Evolutionary conservation across 2,329 filamentous ascomycete species (phyloP).

Genomic region (Arachnomyces sp.): DNA sequence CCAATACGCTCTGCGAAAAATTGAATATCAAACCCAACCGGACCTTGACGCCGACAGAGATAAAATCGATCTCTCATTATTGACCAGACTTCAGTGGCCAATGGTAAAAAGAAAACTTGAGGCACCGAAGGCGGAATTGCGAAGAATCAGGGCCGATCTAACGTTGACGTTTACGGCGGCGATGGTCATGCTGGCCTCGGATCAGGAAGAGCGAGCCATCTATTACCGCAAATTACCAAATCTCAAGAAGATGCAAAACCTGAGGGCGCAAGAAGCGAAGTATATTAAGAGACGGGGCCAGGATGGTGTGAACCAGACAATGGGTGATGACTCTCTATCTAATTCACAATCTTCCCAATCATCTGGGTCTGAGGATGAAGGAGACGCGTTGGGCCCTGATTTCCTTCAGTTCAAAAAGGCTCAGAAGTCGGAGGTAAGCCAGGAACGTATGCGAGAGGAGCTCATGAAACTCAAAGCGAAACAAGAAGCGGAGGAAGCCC

Average conservation of each 20-base stretch:
- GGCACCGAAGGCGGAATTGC: slow-evolving; percentile 6
- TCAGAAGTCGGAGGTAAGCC: neutral
- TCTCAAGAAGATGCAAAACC: slow-evolving; percentile 1
- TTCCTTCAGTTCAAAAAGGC: slow-evolving; percentile 2
- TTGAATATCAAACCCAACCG: neutral
- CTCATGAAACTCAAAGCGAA: neutral
- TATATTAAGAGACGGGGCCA: slow-evolving; percentile 4
- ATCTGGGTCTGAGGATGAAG: neutral
- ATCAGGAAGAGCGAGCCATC: slow-evolving; percentile 1
- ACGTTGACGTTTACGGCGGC: slow-evolving; percentile 8
- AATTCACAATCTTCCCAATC: no score
- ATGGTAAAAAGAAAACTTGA: slow-evolving; percentile 10
- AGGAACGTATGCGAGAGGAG: neutral
- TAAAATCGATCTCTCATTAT: slow-evolving; percentile 7
- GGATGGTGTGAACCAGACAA: neutral
- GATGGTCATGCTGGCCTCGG: no score
- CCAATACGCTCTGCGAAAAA: slow-evolving; percentile 6
- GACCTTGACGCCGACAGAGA: slow-evolving; percentile 1
- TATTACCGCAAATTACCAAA: slow-evolving; percentile 6
- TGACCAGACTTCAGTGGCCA: slow-evolving; percentile 10
- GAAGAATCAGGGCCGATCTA: slow-evolving; percentile 10
- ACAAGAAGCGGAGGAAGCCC: slow-evolving; percentile 1
- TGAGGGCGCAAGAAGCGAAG: slow-evolving; percentile 3
- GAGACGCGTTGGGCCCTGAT: neutral
- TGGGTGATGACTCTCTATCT: neutral